Evolutionary conservation across 306 rosid genomes (phyloP), one percentile per base, ranked within the genome.

Genomic region (Begonia masoniana): DNA sequence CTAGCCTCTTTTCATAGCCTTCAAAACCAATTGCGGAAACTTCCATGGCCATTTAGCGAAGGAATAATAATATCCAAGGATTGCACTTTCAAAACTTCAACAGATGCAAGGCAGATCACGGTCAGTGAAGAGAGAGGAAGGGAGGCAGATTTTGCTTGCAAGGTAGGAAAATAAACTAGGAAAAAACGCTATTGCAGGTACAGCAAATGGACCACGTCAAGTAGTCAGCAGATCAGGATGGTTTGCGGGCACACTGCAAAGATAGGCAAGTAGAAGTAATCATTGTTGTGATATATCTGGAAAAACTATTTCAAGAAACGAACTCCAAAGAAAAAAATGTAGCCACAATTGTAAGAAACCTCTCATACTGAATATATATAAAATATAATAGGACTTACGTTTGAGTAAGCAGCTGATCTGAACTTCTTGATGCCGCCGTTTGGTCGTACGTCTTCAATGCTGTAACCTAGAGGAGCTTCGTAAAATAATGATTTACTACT

Each of bases 401-500:
- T 91, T 66, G 97, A 91, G 96, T 91, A 91, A 23, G 94, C 97
- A 91, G 97, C 85, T 9, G 96, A 78, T 91, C 87, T 65, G 96
- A 78, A 91, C 43, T 91, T 91, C 85, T 81, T 79, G 83, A 85
- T 83, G 76, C 97, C 97, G 78, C 96, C 96, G 85, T 82, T 62
- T 15, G 97, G 97, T 47, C 96, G 77, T 54, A 91, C 62, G 84
- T 91, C 97, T 85, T 91, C 97, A 73, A 78, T 91, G 91, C 74
- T 83, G 77, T 91, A 91, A 36, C 71, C 96, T 21, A 91, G 96
- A 62, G 97, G 97, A 67, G 94, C 94, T 83, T 91, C 97, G 78
- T 85, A 91, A 39, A 64, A 68, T 15, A 69, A 74, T 57, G 88
- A 75, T 14, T 49, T 82, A 79, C 84, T 81, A 83, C 89, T 83